Evolutionary conservation across 1,139 yeast species (phyloP), one percentile per base, ranked within the genome.

Genomic region (Taphrina pruni): DNA sequence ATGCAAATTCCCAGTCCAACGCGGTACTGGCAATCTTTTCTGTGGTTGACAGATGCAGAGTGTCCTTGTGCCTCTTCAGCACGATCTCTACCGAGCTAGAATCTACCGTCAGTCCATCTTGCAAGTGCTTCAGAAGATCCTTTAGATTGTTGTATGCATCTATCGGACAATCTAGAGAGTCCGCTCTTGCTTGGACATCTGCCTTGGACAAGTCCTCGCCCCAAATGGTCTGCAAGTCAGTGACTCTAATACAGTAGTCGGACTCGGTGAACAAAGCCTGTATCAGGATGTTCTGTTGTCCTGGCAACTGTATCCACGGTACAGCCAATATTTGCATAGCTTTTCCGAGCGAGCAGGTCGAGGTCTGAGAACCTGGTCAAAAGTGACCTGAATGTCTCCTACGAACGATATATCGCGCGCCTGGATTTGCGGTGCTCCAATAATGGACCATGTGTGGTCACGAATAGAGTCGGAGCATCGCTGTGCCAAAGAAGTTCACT

Each of bases 281-380:
- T 14, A 55, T 55, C 32, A 64, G 51, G n/a, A 64, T 48, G 26
- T 64, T 54, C 8, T 21, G 52, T 14, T 64, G 67, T 17, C 67
- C 61, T 20, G 60, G 55, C 20, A 64, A 55, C 17, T 64, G 60
- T 38, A 54, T 14, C 67, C 67, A 64, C 6, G 67, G 67, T 14
- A 46, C 52, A n/a, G 38, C 67, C 41, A 64, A 39, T n/a, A 64
- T 26, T 12, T 55, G 67, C 67, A 64, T 58, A 9, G 2, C 43
- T 39, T 39, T 39, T 14, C 14, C 14, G 43, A 39, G 43, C 0
- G 32, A 26, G 32, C 32, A 26, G 26, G 26, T 26, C 26, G 26
- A 26, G 4, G 26, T 4, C 26, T 26, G 26, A 1, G 4, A 26
- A 4, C 4, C 3, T 26, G 26, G 1, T 26, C 26, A 26, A 4